Base-by-base conservation (phyloP, 768 basidiomycete species). In the Phylloporus sp. region DNA sequence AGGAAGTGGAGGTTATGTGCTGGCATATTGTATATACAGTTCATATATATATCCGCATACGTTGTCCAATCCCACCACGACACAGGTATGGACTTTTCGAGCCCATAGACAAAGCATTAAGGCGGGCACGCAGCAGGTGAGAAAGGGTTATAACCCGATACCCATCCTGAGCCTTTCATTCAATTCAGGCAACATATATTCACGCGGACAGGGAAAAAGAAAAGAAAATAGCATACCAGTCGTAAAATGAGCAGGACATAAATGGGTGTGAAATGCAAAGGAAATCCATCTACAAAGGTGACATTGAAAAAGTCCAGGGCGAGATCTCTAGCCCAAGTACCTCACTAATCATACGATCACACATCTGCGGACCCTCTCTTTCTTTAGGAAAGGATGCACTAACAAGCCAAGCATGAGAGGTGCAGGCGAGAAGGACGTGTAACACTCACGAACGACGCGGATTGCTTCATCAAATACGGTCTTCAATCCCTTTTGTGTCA, bases 391-490 rank as follows among this genome's bases (percentile, higher is more conserved):
- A 55, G 89, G 89, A 70, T 91, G 86, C 70, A 92, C 90, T 92
- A 59, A 7, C 16, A 51, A 23, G 18, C 41, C 38, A 43, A 47
- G 34, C 10, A 46, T 59, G 32, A 61, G 49, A 43, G 36, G 48
- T 27, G 32, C 29, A 47, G 46, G 41, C 26, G 9, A 34, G 8
- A 29, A 57, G 39, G 26, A 40, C 31, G 38, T 38, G 6, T 12
- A 47, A 32, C 31, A 86, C 91, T 82, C 70, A 93, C 91, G 76
- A 61, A 98, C 95, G 50, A 93, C 92, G 49, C 97, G 84, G 63
- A 99, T 98, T 38, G 97, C 97, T 72, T 98, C 97, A 70, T 98
- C 97, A 68, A 99, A 99, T 39, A 99, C 97, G 52, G 88, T 95
- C 82, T 99, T 99, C 67, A 99, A 76, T 15, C 95, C 95, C 73